Evolutionary conservation across 148 eudicot species (phyloP).

Genomic region (Chenopodium suecicum): DNA sequence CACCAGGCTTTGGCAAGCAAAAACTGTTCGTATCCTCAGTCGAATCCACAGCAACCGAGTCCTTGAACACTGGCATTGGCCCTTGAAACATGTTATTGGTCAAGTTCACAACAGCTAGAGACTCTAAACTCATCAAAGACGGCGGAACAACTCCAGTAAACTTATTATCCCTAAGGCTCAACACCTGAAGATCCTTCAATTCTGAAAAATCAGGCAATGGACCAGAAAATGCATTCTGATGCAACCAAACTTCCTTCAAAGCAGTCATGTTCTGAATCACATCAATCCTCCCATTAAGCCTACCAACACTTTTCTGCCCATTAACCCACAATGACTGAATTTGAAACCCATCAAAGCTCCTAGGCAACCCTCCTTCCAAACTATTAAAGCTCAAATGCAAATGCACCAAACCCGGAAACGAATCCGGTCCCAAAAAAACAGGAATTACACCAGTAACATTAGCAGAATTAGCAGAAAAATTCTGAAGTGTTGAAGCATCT

Average conservation of each 20-base stretch:
- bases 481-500: constrained; percentile 62
- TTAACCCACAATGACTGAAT: constrained; percentile 91
- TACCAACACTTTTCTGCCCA: constrained; percentile 61
- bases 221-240: constrained; percentile 73
- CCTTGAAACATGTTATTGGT: constrained; percentile 91
- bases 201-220: constrained; percentile 87
- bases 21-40: constrained; percentile 57
- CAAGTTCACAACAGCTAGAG: constrained; percentile 76
- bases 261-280: constrained; percentile 84
- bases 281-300: constrained; percentile 67
- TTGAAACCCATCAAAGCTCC: constrained; percentile 61
- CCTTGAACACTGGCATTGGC: constrained; percentile 66
- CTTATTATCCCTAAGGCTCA: constrained; percentile 71
- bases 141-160: constrained; percentile 75
- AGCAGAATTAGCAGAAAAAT: constrained; percentile 81
- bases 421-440: constrained; percentile 62
- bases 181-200: constrained; percentile 44
- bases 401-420: constrained; percentile 65
- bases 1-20: constrained; percentile 66
- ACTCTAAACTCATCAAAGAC: constrained; percentile 56
- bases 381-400: constrained; percentile 73
- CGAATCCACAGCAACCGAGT: constrained; percentile 62
- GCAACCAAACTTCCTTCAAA: constrained; percentile 86
- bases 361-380: constrained; percentile 74
- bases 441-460: constrained; percentile 67